Evolutionary conservation across 2,329 filamentous ascomycete genomes (phyloP).

Genomic region (Venturia aucupariae): DNA sequence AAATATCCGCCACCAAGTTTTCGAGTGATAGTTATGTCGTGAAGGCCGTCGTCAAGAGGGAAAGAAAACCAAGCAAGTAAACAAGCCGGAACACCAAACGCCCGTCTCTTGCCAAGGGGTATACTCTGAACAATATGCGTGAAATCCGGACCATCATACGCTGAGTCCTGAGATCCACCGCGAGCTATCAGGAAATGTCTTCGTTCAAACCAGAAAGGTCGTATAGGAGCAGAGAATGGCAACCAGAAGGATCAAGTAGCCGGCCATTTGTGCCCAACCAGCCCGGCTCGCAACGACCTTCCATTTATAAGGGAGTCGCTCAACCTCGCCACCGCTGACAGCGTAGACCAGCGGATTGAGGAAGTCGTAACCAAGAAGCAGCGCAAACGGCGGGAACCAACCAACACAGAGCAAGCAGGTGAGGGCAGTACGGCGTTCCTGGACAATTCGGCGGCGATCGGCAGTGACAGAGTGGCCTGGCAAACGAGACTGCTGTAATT

Average conservation of each 20-base stretch:
- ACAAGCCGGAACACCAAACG: not conserved
- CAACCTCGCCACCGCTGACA: not conserved
- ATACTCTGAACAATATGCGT: not conserved
- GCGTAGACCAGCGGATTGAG: not conserved
- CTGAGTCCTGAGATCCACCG: not conserved
- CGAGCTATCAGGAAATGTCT: not conserved
- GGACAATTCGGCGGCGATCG: not conserved
- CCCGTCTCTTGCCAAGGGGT: constrained; percentile 3
- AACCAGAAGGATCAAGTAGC: not conserved
- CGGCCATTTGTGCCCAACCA: not conserved
- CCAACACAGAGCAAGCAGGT: not conserved
- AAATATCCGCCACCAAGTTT: not conserved
- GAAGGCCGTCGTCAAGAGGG: not conserved
- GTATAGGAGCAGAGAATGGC: not conserved
- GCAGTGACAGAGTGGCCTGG: not conserved
- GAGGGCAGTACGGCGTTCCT: not conserved
- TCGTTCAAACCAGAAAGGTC: not conserved
- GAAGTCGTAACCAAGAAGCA: not conserved
- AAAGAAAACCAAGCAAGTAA: not conserved
- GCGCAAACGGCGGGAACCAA: not conserved
- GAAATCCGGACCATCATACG: not conserved
- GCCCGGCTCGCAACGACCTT: not conserved
- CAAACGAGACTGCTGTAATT: not conserved
- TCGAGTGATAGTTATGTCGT: not conserved
- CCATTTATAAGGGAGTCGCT: not conserved